A percentile compares a stretch with the other conserved stretches of the same genome.
These are phyloP conservation scores for Lepidium didymum DNA, from an alignment of 345 rosid species.

Conservation along the genomic window DNA sequence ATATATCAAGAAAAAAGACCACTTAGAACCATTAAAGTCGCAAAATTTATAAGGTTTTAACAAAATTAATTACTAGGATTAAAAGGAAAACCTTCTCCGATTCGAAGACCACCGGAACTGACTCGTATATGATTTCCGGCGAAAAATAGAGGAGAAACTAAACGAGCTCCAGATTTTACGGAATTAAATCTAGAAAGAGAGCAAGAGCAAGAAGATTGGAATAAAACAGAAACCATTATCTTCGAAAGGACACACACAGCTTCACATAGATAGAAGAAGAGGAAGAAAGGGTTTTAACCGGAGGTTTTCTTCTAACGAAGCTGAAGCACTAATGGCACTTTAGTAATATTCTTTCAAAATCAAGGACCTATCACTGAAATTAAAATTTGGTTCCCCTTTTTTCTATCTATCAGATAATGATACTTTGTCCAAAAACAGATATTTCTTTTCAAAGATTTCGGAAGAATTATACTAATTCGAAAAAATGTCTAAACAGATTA, in stretches of 20 bases:
- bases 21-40: not conserved
- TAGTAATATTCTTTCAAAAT: not conserved
- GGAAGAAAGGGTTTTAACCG: slow-evolving; percentile 1
- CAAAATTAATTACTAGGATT: not conserved
- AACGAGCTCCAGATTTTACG: not conserved
- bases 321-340: not conserved
- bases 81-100: slow-evolving; percentile 12
- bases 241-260: not conserved
- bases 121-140: not conserved
- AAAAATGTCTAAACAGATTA: too few species aligned
- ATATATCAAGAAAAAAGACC: not conserved
- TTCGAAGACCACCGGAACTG: not conserved
- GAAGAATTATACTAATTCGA: too few species aligned
- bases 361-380: not conserved
- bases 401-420: too few species aligned
- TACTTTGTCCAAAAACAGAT: too few species aligned
- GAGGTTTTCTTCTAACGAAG: not conserved
- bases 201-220: slow-evolving; percentile 12
- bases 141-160: slow-evolving; percentile 1
- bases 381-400: too few species aligned
- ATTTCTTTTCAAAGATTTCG: too few species aligned
- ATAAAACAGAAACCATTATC: slow-evolving; percentile 20
- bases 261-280: not conserved
- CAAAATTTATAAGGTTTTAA: not conserved
- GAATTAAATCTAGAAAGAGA: slow-evolving; percentile 5